Evolutionary conservation across 2,329 filamentous ascomycete species (phyloP), one percentile per base, ranked within the genome.

Genomic region (Pleoardoris graminearum): DNA sequence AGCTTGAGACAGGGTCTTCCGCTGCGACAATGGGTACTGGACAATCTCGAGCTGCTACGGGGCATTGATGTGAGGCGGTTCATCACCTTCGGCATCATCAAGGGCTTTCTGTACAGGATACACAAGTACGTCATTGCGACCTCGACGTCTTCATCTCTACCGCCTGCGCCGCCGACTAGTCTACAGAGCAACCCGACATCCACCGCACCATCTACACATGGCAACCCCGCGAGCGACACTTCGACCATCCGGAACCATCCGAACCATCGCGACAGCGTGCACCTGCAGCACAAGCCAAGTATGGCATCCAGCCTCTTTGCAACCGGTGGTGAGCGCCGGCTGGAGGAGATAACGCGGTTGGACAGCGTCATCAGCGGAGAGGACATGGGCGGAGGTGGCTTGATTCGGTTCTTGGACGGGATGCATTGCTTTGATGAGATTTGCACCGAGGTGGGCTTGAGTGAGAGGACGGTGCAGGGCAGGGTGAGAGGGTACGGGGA

Each of bases 81-180:
- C 58, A 90, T 97, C 58, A 95, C 96, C 53, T 99, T 97, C 67
- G 94, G 93, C 51, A 83, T 97, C 53, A 96, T 97, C 72, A 97
- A 97, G 75, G 92, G 93, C 14, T 89, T 95, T 61, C 76, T 99
- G 21, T 97, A 97, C 73, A 85, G 94, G 29, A 87, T 97, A 35
- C 91, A 97, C 76, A 95, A 94, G 71, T 95, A 95, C 69, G 89
- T 91, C 23, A 84, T 95, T 49, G 84, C 82, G 11, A 66, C 59
- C 4, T 61, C 56, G 2, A 57, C 57, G 1, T 17, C 11, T 7
- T 8, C 21, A 7, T 46, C 53, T 6, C 23, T 69, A 6, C 62
- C 67, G 14, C 62, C 66, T 7, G 67, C 65, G 7, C 65, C 65
- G 36, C 66, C 67, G 3, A 62, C 63, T 3, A 63, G 61, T 17